Conservation (phyloP, 768 basidiomycete genomes). For the Naganishia onofrii region DNA sequence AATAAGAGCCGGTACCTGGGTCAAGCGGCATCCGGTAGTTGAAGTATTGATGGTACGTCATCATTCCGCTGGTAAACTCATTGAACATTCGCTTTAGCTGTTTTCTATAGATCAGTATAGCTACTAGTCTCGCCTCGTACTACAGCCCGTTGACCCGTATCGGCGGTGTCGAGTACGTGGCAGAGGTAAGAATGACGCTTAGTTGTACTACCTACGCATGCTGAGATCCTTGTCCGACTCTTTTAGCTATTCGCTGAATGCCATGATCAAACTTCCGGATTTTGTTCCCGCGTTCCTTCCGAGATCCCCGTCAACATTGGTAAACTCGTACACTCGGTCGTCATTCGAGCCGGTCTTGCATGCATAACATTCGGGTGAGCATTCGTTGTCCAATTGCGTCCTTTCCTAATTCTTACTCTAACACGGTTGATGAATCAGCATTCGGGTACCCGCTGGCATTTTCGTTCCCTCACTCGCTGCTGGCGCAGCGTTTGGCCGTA, state of each 20-base stretch:
- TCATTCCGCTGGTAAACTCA: background rate
- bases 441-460: constrained; percentile 72
- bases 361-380: constrained; percentile 29
- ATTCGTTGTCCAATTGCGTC: background rate
- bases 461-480: constrained; percentile 93
- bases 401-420: background rate
- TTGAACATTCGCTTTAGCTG: constrained; percentile 3
- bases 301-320: background rate
- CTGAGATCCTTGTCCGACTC: background rate
- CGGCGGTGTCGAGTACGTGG: constrained; percentile 93
- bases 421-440: constrained; percentile 57
- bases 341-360: constrained; percentile 23
- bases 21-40: constrained; percentile 70
- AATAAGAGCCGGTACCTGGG: constrained; percentile 76
- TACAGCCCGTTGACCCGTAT: constrained; percentile 85
- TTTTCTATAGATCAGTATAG: constrained; percentile 64
- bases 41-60: constrained; percentile 76
- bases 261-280: constrained; percentile 52
- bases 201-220: background rate
- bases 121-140: constrained; percentile 77
- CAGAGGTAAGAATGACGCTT: constrained; percentile 63
- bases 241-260: constrained; percentile 69
- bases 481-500: constrained; percentile 86
- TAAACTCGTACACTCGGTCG: constrained; percentile 57
- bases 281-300: constrained; percentile 43